These are phyloP conservation scores for Ganoderma sp. DNA, from an alignment of 1,284 basidiomycete species.

Conservation along the genomic window DNA sequence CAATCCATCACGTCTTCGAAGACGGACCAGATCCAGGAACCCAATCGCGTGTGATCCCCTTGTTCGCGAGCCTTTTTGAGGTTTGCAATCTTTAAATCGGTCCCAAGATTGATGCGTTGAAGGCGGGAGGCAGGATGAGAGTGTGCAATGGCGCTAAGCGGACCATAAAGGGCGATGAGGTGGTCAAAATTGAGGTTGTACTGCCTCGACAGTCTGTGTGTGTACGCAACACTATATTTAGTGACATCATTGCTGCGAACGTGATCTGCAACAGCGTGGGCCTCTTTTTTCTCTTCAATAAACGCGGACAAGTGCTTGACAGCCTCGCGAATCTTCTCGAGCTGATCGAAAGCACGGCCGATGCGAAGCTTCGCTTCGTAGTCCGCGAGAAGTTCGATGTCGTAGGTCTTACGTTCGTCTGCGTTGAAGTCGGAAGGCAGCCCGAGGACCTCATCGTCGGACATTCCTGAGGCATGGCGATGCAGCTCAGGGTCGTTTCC, in stretches of 20 bases:
- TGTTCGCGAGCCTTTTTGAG: neutral
- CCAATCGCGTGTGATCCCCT: neutral
- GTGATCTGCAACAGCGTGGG: neutral
- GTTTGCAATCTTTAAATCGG: neutral
- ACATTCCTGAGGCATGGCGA: too few relatives aligned
- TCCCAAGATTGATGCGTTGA: neutral
- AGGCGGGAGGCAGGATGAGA: neutral
- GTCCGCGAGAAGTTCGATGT: neutral
- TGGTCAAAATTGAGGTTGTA: neutral
- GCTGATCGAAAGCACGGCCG: slow-evolving; percentile 10
- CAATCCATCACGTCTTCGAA: neutral
- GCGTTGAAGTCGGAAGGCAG: slow-evolving; percentile 13
- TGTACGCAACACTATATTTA: neutral
- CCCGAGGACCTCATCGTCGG: neutral
- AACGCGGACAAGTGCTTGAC: neutral
- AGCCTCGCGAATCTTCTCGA: neutral
- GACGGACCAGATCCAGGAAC: neutral
- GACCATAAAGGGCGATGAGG: neutral
- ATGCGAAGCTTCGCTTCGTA: slow-evolving; percentile 7
- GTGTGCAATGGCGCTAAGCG: neutral
- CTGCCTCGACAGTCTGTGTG: neutral
- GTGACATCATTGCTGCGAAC: neutral
- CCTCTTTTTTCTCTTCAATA: neutral
- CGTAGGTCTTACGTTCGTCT: neutral
- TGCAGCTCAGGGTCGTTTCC: too few relatives aligned